Conservation (phyloP, 495 filamentous ascomycete species). For the Oidiodendron maius region DNA sequence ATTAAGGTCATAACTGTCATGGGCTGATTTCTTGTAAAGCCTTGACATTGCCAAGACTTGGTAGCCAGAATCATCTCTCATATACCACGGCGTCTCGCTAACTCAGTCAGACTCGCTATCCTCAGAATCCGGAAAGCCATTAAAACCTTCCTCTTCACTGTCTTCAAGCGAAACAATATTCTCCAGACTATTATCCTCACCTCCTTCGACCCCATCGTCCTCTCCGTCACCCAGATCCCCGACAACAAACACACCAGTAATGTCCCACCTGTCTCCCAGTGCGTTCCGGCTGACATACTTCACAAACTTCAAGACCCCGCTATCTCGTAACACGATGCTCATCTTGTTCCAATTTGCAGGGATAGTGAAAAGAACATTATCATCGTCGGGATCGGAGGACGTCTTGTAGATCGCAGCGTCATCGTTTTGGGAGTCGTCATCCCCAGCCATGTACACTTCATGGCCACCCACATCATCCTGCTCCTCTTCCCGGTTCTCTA, state of each 20-base stretch:
- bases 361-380: conserved; percentile 85
- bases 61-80: not conserved
- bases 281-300: conserved; percentile 87
- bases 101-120: conserved; percentile 24
- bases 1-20: too few species aligned
- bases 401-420: conserved; percentile 86
- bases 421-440: conserved; percentile 60
- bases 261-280: conserved; percentile 88
- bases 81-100: not conserved
- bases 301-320: conserved; percentile 81
- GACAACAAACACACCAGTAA: conserved; percentile 63
- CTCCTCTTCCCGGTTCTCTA: conserved; percentile 24
- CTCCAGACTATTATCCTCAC: conserved; percentile 18
- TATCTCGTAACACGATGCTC: conserved; percentile 82
- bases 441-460: conserved; percentile 87
- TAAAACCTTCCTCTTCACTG: conserved; percentile 24
- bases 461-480: conserved; percentile 72
- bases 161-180: conserved; percentile 7
- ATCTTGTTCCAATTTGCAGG: conserved; percentile 86
- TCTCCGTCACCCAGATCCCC: conserved; percentile 29
- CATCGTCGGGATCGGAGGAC: conserved; percentile 64
- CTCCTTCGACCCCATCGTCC: conserved; percentile 34
- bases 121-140: conserved; percentile 22
- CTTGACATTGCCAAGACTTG: too few species aligned
- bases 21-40: too few species aligned